These are phyloP conservation scores for Leishmania gerbilli DNA, from an alignment of 208 protist species.

Conservation along the genomic window DNA sequence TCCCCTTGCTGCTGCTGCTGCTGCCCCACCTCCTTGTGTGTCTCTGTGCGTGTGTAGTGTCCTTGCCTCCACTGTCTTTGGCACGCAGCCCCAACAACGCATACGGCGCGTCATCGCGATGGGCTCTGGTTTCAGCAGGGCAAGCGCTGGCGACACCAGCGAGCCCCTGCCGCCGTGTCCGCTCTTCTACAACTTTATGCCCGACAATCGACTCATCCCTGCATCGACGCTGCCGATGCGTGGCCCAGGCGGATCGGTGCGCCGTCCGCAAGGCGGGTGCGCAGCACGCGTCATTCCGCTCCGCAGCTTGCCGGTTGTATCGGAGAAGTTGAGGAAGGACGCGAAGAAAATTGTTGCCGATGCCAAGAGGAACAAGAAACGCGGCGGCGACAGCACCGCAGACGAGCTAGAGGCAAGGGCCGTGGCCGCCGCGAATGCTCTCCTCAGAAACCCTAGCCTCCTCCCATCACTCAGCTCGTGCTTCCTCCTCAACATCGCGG, in stretches of 20 bases:
- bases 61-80: neutral
- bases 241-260: slow-evolving; percentile 6
- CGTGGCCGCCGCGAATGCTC: slow-evolving; percentile 20
- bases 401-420: slow-evolving; percentile 15
- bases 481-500: slow-evolving; percentile 29
- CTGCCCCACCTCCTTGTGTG: neutral
- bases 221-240: slow-evolving; percentile 27
- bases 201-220: slow-evolving; percentile 27
- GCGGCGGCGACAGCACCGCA: slow-evolving; percentile 1
- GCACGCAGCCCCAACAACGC: neutral
- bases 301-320: slow-evolving; percentile 25
- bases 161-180: slow-evolving; percentile 17
- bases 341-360: slow-evolving; percentile 19
- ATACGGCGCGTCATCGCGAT: slow-evolving; percentile 1
- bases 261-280: slow-evolving; percentile 30
- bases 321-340: slow-evolving; percentile 11
- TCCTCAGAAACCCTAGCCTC: slow-evolving; percentile 26
- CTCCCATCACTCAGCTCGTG: slow-evolving; percentile 29
- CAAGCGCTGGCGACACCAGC: neutral
- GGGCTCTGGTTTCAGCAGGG: slow-evolving; percentile 8
- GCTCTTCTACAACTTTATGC: slow-evolving; percentile 38
- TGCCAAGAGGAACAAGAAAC: slow-evolving; percentile 5
- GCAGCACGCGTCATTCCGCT: slow-evolving; percentile 36
- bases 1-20: neutral
- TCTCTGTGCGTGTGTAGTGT: neutral